A percentile compares a stretch with the other conserved stretches of the same genome.
Evolutionary conservation across 345 rosid genomes (phyloP).

Genomic region (Fremontodendron californicum): DNA sequence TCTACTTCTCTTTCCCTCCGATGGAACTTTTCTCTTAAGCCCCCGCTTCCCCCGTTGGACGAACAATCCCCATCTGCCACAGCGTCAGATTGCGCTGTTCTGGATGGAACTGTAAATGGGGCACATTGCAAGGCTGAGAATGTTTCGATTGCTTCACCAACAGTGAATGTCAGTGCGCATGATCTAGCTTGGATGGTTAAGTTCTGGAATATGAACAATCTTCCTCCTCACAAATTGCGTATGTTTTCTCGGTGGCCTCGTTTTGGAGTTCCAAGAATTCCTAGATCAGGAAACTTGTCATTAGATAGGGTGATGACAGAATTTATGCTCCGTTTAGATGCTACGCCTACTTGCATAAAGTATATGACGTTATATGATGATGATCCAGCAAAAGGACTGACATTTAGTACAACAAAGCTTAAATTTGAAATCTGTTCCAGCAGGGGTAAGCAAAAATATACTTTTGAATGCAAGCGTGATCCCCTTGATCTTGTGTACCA

Average conservation of each 20-base stretch:
- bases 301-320: constrained; percentile 96
- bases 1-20: constrained; percentile 86
- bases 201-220: constrained; percentile 75
- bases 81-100: constrained; percentile 20
- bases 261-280: constrained; percentile 76
- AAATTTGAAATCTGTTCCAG: constrained; percentile 71
- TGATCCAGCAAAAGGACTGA: constrained; percentile 92
- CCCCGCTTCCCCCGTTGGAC: constrained; percentile 37
- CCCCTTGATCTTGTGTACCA: constrained; percentile 94
- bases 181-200: constrained; percentile 85
- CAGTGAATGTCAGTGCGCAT: constrained; percentile 78
- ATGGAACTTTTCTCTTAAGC: constrained; percentile 81
- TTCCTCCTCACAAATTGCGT: constrained; percentile 93
- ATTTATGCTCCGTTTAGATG: constrained; percentile 83
- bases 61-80: constrained; percentile 39
- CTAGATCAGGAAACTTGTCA: constrained; percentile 87
- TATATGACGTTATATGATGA: constrained; percentile 76
- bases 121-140: constrained; percentile 43
- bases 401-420: constrained; percentile 70
- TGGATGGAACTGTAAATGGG: constrained; percentile 29
- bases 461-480: constrained; percentile 84
- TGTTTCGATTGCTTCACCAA: constrained; percentile 43
- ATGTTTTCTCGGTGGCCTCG: constrained; percentile 86
- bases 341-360: constrained; percentile 63
- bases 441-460: constrained; percentile 87